Conservation (phyloP, 2,329 filamentous ascomycete genomes). For the Fusarium cicatricum region DNA sequence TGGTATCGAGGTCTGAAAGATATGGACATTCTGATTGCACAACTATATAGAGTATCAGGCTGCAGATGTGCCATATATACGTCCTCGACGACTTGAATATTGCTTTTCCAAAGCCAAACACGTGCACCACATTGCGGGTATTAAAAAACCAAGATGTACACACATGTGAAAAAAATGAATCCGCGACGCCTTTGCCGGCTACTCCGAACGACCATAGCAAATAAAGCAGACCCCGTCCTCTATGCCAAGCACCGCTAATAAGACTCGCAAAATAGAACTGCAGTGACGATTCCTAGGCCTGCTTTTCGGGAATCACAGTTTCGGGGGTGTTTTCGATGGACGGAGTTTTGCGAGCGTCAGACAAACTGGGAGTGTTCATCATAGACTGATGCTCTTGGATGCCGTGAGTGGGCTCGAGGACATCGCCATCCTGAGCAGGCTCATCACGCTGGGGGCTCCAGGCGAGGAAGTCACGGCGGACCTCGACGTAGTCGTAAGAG, state of each 20-base stretch:
- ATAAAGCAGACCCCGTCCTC: conserved; percentile 19
- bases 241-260: conserved; percentile 34
- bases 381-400: conserved; percentile 69
- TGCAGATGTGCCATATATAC: conserved; percentile 25
- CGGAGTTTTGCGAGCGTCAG: conserved; percentile 37
- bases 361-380: conserved; percentile 45
- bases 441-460: conserved; percentile 81
- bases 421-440: conserved; percentile 65
- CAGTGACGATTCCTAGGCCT: conserved; percentile 11
- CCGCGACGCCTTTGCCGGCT: conserved; percentile 42
- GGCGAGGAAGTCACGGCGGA: conserved; percentile 85
- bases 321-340: conserved; percentile 30
- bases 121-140: conserved; percentile 38
- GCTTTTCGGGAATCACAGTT: conserved; percentile 23
- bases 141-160: conserved; percentile 31
- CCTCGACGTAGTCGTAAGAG: conserved; percentile 90
- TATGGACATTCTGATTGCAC: conserved; percentile 32
- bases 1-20: neutral
- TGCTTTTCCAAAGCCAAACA: conserved; percentile 35
- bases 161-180: conserved; percentile 19
- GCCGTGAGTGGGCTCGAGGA: conserved; percentile 73
- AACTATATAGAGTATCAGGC: conserved; percentile 28
- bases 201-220: conserved; percentile 26
- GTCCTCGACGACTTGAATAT: conserved; percentile 27
- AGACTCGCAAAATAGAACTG: conserved; percentile 16